A percentile compares a stretch with the other conserved stretches of the same genome.
Conservation (phyloP, 768 basidiomycete genomes). For the Mycena rebaudengoi region DNA sequence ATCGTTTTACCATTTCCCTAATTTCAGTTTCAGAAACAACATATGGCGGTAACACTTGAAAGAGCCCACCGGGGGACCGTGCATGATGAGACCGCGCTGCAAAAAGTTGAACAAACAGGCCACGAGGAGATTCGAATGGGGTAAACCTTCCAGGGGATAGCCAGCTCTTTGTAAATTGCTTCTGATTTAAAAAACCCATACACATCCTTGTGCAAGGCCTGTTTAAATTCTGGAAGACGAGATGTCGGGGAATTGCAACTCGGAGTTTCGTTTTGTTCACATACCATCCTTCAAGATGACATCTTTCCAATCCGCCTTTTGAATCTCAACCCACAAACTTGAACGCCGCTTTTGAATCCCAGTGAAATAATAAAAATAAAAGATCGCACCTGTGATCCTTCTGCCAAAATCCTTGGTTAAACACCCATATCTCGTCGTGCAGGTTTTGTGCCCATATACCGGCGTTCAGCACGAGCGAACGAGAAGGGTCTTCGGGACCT, state of each 20-base stretch:
- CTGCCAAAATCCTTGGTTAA: slow-evolving; percentile 72
- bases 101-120: neutral
- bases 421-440: slow-evolving; percentile 82
- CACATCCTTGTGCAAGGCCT: slow-evolving; percentile 73
- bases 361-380: too few species aligned
- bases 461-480: slow-evolving; percentile 59
- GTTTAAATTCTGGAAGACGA: slow-evolving; percentile 59
- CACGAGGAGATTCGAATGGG: neutral
- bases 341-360: too few species aligned
- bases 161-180: slow-evolving; percentile 73
- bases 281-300: slow-evolving; percentile 68
- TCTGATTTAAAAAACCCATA: slow-evolving; percentile 85
- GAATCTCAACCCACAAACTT: slow-evolving; percentile 72
- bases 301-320: slow-evolving; percentile 77
- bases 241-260: neutral
- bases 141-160: slow-evolving; percentile 84
- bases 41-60: neutral
- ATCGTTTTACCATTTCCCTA: slow-evolving; percentile 87
- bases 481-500: slow-evolving; percentile 62
- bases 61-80: slow-evolving; percentile 75
- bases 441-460: slow-evolving; percentile 62
- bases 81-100: slow-evolving; percentile 83
- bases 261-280: neutral
- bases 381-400: slow-evolving; percentile 64
- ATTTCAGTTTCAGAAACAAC: neutral